phyloP scores from a whole-genome alignment of 257 asterid genomes.

The Henckelia pumila region DNA sequence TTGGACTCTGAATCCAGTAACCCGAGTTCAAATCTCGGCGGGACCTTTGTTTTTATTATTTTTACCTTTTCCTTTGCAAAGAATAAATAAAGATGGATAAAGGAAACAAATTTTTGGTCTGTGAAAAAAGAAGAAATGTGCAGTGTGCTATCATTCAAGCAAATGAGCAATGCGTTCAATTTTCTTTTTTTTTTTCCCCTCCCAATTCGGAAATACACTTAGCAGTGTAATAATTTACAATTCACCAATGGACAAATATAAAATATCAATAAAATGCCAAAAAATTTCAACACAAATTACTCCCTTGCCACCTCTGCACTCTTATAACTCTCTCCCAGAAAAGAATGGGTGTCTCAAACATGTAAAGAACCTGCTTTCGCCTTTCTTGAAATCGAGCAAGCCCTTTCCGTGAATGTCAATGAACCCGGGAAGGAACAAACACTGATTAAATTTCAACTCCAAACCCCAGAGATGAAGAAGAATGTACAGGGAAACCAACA shows the following conservation, averaged over 20 bases:
- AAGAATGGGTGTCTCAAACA: background rate
- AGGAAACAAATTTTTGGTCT: no score
- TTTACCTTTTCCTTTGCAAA: no score
- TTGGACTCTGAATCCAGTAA: constrained; percentile 97
- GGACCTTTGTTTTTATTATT: no score
- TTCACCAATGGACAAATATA: background rate
- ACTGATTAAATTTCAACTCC: constrained; percentile 9
- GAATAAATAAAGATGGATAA: no score
- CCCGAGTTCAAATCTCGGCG: constrained; percentile 97
- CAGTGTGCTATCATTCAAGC: no score
- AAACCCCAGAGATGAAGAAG: constrained; percentile 25
- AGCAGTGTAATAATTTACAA: background rate
- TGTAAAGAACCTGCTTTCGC: background rate
- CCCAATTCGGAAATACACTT: background rate
- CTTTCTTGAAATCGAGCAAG: background rate
- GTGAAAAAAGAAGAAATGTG: no score
- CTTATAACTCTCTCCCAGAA: background rate
- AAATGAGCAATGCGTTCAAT: background rate
- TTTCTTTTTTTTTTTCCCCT: background rate
- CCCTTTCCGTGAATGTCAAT: background rate
- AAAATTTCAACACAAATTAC: background rate
- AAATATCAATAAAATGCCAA: background rate
- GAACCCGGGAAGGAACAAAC: constrained; percentile 19
- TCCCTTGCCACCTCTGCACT: background rate
- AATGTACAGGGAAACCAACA: constrained; percentile 30